Base-by-base conservation (phyloP, 495 filamentous ascomycete species). In the Aspergillus ostianus region DNA sequence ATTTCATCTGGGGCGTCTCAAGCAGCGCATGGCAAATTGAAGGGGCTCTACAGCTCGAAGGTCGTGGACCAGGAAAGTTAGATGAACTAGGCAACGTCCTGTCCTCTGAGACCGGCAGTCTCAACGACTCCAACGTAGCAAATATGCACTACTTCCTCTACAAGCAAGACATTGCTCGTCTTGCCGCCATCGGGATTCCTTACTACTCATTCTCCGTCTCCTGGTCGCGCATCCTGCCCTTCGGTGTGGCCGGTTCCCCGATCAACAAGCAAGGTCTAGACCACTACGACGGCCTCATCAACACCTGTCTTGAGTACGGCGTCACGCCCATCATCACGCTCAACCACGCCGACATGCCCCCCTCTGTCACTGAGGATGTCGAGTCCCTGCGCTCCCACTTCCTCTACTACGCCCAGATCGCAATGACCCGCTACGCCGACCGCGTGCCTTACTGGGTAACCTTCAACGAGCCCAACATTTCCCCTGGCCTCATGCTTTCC, bases 1-100 rank as follows among this genome's bases (percentile, higher is more conserved):
- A 80, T 52, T 84, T 84, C 51, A 59, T 79, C 15, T 83, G 80
- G 68, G 82, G 82, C 3, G 74, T 80, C 50, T 81, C 81, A 15
- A 76, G 76, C 4, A 78, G 77, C 29, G 75, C 80, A 44, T 74
- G 73, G 48, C 77, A 82, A 53, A 80, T 82, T 47, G 80, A 82
- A 68, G 80, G 80, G 7, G 77, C 74, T 1, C 61, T 75, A 18
- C 71, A 62, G 0, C 64, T 80, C 19, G 78, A 79, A 41, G 80
- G 80, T 36, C 75, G 75, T 13, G 69, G 69, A 4, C 76, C 77
- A 8, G 71, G 63, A 3, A 36, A 75, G 4, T 51, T 72, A 23
- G 79, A 80, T 41, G 73, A 59, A 2, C 46, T 66, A 5, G 62
- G 57, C 13, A 50, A 52, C 18, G 30, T 59, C 30, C 64, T 68